phyloP scores from a whole-genome alignment of 1,139 yeast species.

The Zygosaccharomyces pseudobailii region DNA sequence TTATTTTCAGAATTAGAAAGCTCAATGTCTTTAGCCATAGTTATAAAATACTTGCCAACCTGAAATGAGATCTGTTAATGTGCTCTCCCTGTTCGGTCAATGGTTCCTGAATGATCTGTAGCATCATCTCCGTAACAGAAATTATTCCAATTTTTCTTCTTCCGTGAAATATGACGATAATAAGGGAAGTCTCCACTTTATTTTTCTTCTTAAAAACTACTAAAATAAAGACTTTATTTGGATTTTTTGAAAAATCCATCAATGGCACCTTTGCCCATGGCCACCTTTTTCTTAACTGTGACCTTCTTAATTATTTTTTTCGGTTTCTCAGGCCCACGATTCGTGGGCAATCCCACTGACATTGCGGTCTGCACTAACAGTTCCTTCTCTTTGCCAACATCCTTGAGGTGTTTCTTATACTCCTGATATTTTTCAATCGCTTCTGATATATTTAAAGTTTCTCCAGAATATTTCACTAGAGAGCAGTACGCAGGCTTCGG shows the following conservation, averaged over 20 bases:
- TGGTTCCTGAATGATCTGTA: not conserved
- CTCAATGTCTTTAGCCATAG: slow-evolving; percentile 55
- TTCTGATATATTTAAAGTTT: slow-evolving; percentile 8
- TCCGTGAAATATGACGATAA: not conserved
- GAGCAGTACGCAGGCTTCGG: slow-evolving; percentile 23
- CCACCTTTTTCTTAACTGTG: slow-evolving; percentile 39
- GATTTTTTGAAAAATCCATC: slow-evolving; percentile 51
- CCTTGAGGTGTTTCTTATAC: slow-evolving; percentile 11
- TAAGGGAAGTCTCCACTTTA: not conserved
- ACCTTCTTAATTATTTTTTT: slow-evolving; percentile 25
- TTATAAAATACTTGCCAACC: not conserved
- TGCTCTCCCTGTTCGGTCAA: not conserved
- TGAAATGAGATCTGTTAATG: not conserved
- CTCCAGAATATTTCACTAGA: slow-evolving; percentile 9
- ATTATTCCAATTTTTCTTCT: not conserved
- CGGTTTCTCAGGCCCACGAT: slow-evolving; percentile 7
- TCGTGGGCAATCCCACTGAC: slow-evolving; percentile 11
- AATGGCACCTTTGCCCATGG: slow-evolving; percentile 57
- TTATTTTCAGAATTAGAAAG: slow-evolving; percentile 62
- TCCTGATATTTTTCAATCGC: slow-evolving; percentile 13
- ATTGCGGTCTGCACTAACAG: slow-evolving; percentile 27
- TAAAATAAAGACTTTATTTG: not conserved
- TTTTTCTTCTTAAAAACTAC: not conserved
- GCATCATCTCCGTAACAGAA: not conserved
- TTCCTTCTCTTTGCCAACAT: slow-evolving; percentile 20